Conservation (phyloP, 2,329 filamentous ascomycete species). For the Orbilia quercus region DNA sequence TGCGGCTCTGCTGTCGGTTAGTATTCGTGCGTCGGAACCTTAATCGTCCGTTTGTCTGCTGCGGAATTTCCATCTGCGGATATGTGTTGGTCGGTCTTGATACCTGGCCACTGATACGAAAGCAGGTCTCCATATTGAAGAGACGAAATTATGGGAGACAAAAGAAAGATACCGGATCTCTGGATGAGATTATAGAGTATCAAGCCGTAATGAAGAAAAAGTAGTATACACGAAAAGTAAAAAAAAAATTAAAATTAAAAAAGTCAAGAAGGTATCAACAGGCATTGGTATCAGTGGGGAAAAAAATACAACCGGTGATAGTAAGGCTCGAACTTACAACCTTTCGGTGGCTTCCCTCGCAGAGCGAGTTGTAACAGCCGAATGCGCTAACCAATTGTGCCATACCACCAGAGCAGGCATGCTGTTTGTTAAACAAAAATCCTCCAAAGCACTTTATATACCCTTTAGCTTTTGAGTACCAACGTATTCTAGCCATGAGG, state of each 20-base stretch:
- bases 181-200: too few species aligned
- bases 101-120: too few species aligned
- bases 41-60: slow-evolving; percentile 25
- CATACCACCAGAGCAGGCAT: slow-evolving; percentile 37
- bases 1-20: slow-evolving; percentile 46
- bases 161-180: too few species aligned
- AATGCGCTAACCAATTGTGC: slow-evolving; percentile 56
- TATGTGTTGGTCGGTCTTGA: slow-evolving; percentile 14
- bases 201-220: too few species aligned
- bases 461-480: not conserved
- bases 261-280: too few species aligned
- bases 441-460: not conserved
- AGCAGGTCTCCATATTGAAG: too few species aligned
- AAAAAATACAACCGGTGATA: slow-evolving; percentile 41
- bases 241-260: too few species aligned
- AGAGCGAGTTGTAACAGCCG: slow-evolving; percentile 42
- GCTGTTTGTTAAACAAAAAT: slow-evolving; percentile 6
- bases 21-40: slow-evolving; percentile 38
- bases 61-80: slow-evolving; percentile 6
- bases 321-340: slow-evolving; percentile 57
- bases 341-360: slow-evolving; percentile 33
- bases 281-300: too few species aligned
- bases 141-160: too few species aligned
- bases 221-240: too few species aligned
- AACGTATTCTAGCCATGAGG: not conserved